These are phyloP conservation scores for Leonotis leonurus DNA, from an alignment of 257 asterid genomes.

Conservation along the genomic window DNA sequence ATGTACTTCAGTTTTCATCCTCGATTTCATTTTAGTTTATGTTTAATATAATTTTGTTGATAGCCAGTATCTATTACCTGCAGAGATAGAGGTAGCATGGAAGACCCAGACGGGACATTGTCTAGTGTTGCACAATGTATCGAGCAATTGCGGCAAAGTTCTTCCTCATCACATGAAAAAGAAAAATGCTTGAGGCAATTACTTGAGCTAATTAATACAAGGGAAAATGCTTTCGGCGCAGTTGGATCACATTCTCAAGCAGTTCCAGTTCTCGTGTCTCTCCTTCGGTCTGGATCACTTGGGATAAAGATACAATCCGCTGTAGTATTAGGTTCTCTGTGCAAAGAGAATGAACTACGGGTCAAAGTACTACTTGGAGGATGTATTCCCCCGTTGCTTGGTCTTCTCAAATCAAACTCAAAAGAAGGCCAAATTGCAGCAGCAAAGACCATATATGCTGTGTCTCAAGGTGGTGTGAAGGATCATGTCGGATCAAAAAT, in stretches of 20 bases:
- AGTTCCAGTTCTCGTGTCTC: slow-evolving; percentile 98
- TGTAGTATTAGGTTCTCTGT: slow-evolving; percentile 78
- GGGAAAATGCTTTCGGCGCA: slow-evolving; percentile 88
- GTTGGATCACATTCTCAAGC: slow-evolving; percentile 99
- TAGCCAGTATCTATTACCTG: slow-evolving; percentile 11
- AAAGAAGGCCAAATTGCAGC: slow-evolving; percentile 90
- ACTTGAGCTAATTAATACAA: slow-evolving; percentile 70
- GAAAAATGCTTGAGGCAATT: slow-evolving; percentile 74
- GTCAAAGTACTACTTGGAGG: slow-evolving; percentile 96
- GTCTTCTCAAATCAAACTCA: slow-evolving; percentile 93
- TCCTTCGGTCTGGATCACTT: slow-evolving; percentile 88
- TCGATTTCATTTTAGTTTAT: not conserved
- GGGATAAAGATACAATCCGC: slow-evolving; percentile 93
- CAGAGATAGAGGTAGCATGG: slow-evolving; percentile 96
- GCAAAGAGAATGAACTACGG: slow-evolving; percentile 91
- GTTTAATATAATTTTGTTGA: slow-evolving; percentile 12
- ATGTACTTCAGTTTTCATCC: not conserved
- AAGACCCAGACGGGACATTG: slow-evolving; percentile 92
- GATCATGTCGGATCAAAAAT: slow-evolving; percentile 98
- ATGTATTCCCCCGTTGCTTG: slow-evolving; percentile 93
- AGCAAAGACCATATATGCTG: slow-evolving; percentile 90
- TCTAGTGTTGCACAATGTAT: slow-evolving; percentile 97
- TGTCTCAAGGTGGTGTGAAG: slow-evolving; percentile 90
- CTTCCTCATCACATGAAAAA: slow-evolving; percentile 75
- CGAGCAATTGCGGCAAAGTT: slow-evolving; percentile 88